phyloP scores from a whole-genome alignment of 352 stramenopile species.

The Phytophthora tubulina region DNA sequence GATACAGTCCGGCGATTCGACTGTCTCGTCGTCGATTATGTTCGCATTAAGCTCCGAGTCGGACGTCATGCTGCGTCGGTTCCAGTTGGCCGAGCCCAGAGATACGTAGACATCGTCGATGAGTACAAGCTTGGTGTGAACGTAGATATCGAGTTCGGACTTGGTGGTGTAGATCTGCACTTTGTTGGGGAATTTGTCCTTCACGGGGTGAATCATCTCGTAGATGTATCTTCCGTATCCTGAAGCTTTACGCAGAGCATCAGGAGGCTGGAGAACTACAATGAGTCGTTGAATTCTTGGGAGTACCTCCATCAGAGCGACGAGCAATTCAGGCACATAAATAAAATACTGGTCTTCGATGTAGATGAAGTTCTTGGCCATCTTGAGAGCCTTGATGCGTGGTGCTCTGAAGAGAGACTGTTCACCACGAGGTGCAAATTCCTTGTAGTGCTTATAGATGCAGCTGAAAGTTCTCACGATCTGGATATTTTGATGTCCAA shows the following conservation, averaged over 20 bases:
- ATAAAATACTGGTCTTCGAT: constrained; percentile 50
- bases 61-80: constrained; percentile 53
- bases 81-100: constrained; percentile 73
- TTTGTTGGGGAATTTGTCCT: constrained; percentile 41
- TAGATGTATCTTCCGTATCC: constrained; percentile 65
- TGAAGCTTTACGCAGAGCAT: constrained; percentile 34
- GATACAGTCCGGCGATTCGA: constrained; percentile 42
- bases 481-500: constrained; percentile 52
- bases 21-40: constrained; percentile 52
- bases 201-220: constrained; percentile 60
- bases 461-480: constrained; percentile 73
- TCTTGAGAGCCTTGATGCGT: constrained; percentile 53
- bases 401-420: constrained; percentile 53
- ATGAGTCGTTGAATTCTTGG: constrained; percentile 58
- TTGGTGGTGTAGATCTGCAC: constrained; percentile 58
- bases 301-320: constrained; percentile 54
- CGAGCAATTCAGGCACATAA: constrained; percentile 53
- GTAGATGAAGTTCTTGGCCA: constrained; percentile 52
- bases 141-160: constrained; percentile 45
- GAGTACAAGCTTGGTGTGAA: constrained; percentile 67
- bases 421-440: constrained; percentile 66
- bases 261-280: constrained; percentile 48
- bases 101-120: constrained; percentile 77
- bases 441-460: constrained; percentile 54
- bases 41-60: constrained; percentile 70